Evolutionary conservation across 345 rosid species (phyloP).

Genomic region (Cardamine occulta): DNA sequence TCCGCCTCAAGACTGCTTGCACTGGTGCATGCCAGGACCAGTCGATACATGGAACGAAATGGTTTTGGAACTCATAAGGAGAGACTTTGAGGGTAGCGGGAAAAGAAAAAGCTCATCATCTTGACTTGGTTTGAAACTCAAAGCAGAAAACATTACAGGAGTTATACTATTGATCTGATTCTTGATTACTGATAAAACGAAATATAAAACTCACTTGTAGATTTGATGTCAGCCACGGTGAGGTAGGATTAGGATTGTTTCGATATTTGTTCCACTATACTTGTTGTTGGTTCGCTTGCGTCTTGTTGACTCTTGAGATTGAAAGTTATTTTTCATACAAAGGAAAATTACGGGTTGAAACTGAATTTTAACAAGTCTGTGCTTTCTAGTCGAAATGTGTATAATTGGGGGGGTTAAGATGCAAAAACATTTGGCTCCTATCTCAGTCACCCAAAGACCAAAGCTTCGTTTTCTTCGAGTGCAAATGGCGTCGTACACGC

Average conservation of each 20-base stretch:
- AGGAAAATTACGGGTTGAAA: neutral
- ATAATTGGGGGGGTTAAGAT: neutral
- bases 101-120: conserved; percentile 24
- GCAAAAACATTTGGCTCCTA: neutral
- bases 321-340: neutral
- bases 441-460: neutral
- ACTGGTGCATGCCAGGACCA: conserved; percentile 99
- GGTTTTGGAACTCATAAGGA: conserved; percentile 74
- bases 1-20: conserved; percentile 96
- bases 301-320: conserved; percentile 7
- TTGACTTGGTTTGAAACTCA: conserved; percentile 24
- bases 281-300: conserved; percentile 2
- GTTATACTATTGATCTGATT: conserved; percentile 17
- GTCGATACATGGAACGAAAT: conserved; percentile 96
- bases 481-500: conserved; percentile 58
- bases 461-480: neutral
- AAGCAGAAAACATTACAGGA: neutral
- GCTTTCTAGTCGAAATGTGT: neutral
- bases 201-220: conserved; percentile 29
- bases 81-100: conserved; percentile 59
- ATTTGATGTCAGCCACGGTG: conserved; percentile 22
- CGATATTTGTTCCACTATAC: conserved; percentile 16
- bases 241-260: conserved; percentile 33
- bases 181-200: conserved; percentile 20
- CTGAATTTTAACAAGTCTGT: neutral